Base-by-base conservation (phyloP, 495 filamentous ascomycete species). In the Penicillium manginii region DNA sequence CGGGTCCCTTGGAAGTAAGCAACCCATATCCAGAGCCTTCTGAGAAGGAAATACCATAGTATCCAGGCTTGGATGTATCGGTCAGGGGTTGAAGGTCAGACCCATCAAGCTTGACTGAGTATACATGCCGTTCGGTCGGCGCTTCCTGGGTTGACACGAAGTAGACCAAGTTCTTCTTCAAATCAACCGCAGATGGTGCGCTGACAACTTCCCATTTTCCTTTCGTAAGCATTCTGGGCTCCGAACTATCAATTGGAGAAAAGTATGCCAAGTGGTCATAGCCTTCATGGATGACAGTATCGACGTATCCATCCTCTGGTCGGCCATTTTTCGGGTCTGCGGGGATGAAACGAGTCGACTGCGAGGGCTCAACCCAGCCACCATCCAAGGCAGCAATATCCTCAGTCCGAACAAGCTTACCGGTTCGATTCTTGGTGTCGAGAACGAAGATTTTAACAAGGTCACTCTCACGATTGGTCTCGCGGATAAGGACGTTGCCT, bases 211-310 rank as follows among this genome's bases (percentile, higher is more conserved):
- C 94, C 92, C 93, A 98, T 35, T 88, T 69, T 5, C 94, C 94
- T 10, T 88, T 86, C 0, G 94, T 98, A 18, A 98, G 83, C 81
- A 94, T 85, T 26, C 89, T 73, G 18, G 94, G 93, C 3, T 89
- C 73, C 1, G 89, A 74, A 65, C 88, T 93, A 52, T 98, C 89
- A 23, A 98, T 67, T 10, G 94, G 94, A n/a, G 89, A 86, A 69
- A 98, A 98, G 68, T 98, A 98, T 0, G 87, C 96, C 53, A 98
- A 78, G 65, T 98, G 94, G 63, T 97, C 91, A 65, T 89, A 90
- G 50, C 92, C 89, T 39, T 96, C 83, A 67, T 93, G 78, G 54
- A 97, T 89, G 42, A 98, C 78, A 0, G 90, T 93, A 73, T 98
- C 94, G 59, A 98, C 85, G 67, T 98, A 98, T 4, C 94, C 94